Evolutionary conservation across 2,329 filamentous ascomycete species (phyloP), one percentile per base, ranked within the genome.

Genomic region (Fusarium odoratissimum): DNA sequence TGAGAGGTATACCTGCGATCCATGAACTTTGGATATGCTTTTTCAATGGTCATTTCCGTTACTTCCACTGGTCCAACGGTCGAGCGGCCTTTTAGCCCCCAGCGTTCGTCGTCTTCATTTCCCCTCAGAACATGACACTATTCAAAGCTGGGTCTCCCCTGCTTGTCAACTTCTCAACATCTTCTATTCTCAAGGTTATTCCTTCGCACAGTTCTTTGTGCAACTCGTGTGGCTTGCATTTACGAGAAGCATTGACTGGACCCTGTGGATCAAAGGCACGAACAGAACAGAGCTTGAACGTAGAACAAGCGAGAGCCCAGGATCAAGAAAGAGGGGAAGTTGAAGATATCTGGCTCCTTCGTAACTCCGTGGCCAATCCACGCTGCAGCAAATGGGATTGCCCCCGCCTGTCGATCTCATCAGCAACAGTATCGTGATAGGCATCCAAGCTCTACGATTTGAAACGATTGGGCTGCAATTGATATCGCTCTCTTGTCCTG

Each of bases 91-190:
- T 38, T 48, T 38, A 21, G 35, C 48, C 64, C 48, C 41, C 33
- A 51, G 33, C 30, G 51, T 46, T 54, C 31, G n/a, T 62, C n/a
- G 38, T 44, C 9, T 40, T 66, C 54, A 38, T 52, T 58, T 65
- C 60, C 49, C 49, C 38, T 61, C 30, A 46, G 40, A 56, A 37
- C 61, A 51, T 52, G 58, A 57, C 17, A 30, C 54, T 17, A 37
- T 63, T 55, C 45, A 64, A 71, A 64, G 54, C 74, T 71, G 42
- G 75, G 75, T 65, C 51, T 76, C 69, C 75, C 75, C 75, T 76
- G 75, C 68, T 52, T 77, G 71, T 75, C 66, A 68, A 54, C 40
- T 61, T 45, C 25, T 41, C 28, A 52, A 49, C 40, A 52, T 57
- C 66, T 54, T 60, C 33, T 48, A 31, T 30, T 64, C 54, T n/a